Evolutionary conservation across 1,139 yeast species (phyloP), one percentile per base, ranked within the genome.

Genomic region (Taphrina populina): DNA sequence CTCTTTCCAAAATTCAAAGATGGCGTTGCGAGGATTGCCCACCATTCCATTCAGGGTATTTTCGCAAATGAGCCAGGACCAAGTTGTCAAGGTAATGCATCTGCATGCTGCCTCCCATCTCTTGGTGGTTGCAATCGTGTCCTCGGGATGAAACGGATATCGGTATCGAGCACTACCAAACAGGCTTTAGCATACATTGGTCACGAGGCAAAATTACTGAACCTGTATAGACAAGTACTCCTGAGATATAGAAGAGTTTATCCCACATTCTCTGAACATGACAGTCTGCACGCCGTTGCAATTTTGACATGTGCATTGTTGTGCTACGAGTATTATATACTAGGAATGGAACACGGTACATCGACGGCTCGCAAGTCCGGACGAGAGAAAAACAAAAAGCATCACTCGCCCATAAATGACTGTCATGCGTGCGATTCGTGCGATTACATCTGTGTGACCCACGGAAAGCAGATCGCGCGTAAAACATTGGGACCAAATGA

Each of bases 71-170:
- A n/a, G n/a, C n/a, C n/a, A n/a, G n/a, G n/a, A n/a, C n/a, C n/a
- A n/a, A n/a, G n/a, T n/a, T n/a, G n/a, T n/a, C n/a, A n/a, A n/a
- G n/a, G n/a, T 2, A 40, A 23, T 24, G 17, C 45, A 4, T 40
- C 27, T 27, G 34, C 45, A n/a, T 40, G 45, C 34, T 40, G 45
- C 21, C 27, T 40, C 24, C 45, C 34, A 26, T 15, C 19, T 11
- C 45, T 40, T 17, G 45, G 29, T 2, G 45, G 45, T 8, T 17
- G 29, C 11, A 40, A 27, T 26, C 32, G 34, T 6, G 45, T 40
- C 4, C 34, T 26, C 11, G 45, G 8, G 4, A n/a, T 26, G 8
- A 23, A 27, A 6, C 17, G 27, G 21, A 11, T 40, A 5, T n/a
- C 13, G 7, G 5, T 40, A 26, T 23, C 45, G 23, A 10, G 13